Evolutionary conservation across 129 eudicot genomes (phyloP), one percentile per base, ranked within the genome.

Genomic region (Arctium lappa): DNA sequence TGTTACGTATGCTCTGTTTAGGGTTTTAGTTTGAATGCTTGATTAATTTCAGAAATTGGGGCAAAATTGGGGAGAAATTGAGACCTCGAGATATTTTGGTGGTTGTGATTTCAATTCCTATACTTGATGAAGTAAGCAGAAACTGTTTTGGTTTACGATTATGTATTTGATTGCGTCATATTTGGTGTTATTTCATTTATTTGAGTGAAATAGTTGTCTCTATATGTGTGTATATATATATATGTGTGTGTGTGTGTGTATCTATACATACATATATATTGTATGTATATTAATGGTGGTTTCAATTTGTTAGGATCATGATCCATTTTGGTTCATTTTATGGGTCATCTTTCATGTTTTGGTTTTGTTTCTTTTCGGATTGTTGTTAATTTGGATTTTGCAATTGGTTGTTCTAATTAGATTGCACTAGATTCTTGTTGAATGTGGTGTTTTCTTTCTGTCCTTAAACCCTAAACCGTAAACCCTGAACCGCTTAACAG

Each of bases 11-110:
- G 1, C 79, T 72, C 82, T 78, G 74, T 71, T 30, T 82, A 82
- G 81, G 86, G 82, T 83, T 83, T 77, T 66, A 4, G 71, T 76
- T 83, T 48, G 32, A 16, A 34, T 39, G 72, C 68, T 83, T 36
- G 40, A 16, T 69, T 39, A 1, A 16, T 5, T 1, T 8, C 31
- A 27, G 32, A 68, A 78, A 29, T 76, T 65, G 0, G 46, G 10
- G 9, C 15, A 16, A 46, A 30, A 38, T 77, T 78, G 36, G 53
- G 50, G 50, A 11, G 31, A 72, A 27, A 37, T 16, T 71, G 86
- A 68, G 68, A 33, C 34, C 4, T 44, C 53, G 6, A 34, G 34
- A 63, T 32, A 0, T 22, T 50, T 12, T 71, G 56, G 65, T 44
- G 40, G 3, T 73, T 73, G 22, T 16, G 68, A 46, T 46, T 22